A percentile compares a stretch with the other conserved stretches of the same genome.
phyloP scores from a whole-genome alignment of 148 eudicot genomes.

The Polygonum aviculare region DNA sequence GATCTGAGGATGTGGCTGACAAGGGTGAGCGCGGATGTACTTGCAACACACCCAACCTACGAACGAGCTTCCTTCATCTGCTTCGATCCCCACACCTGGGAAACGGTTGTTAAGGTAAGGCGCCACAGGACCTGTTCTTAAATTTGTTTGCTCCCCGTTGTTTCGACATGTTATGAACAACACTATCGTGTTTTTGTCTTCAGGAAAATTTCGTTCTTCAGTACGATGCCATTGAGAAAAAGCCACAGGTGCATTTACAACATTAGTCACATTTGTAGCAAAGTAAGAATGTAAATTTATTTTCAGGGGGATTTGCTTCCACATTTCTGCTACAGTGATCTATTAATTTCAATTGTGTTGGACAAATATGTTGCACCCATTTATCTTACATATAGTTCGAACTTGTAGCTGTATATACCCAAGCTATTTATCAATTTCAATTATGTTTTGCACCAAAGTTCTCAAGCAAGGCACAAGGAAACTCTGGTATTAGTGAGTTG shows the following conservation, averaged over 20 bases:
- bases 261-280: not conserved
- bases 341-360: too few species aligned
- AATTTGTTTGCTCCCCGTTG: not conserved
- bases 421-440: too few species aligned
- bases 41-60: slow-evolving; percentile 40
- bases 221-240: slow-evolving; percentile 55
- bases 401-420: too few species aligned
- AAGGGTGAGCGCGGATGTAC: slow-evolving; percentile 40
- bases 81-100: slow-evolving; percentile 67
- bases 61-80: slow-evolving; percentile 61
- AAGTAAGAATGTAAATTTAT: not conserved
- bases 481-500: too few species aligned
- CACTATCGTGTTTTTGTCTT: not conserved
- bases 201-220: slow-evolving; percentile 67
- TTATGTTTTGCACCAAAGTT: too few species aligned
- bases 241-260: slow-evolving; percentile 32
- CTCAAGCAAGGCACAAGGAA: too few species aligned
- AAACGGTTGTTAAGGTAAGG: slow-evolving; percentile 49
- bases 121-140: not conserved
- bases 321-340: too few species aligned
- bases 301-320: not conserved
- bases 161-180: not conserved
- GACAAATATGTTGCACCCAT: too few species aligned
- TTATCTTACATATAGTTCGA: too few species aligned
- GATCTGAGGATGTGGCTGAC: slow-evolving; percentile 51